Percentiles rank a stretch among this genome's conserved stretches.
phyloP scores from a whole-genome alignment of 2,329 filamentous ascomycete species.

The Aureobasidium namibiae region DNA sequence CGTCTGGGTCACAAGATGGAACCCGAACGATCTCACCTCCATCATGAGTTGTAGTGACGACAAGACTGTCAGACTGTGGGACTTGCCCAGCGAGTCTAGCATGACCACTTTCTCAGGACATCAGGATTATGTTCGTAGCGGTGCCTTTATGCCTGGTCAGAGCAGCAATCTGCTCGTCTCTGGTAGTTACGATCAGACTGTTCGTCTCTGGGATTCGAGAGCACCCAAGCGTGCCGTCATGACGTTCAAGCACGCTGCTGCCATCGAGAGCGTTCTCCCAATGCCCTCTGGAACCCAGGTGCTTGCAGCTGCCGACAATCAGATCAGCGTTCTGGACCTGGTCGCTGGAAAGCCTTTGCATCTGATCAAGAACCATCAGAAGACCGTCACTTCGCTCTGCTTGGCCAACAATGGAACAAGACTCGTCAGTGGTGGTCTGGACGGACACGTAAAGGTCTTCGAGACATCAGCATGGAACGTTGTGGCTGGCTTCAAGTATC shows the following conservation, averaged over 20 bases:
- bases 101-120: constrained; percentile 77
- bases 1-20: constrained; percentile 86
- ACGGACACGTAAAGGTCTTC: constrained; percentile 95
- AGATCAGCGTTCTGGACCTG: constrained; percentile 85
- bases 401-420: constrained; percentile 73
- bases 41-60: constrained; percentile 90
- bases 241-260: constrained; percentile 88
- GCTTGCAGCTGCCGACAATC: constrained; percentile 74
- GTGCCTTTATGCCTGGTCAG: constrained; percentile 72
- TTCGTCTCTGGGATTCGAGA: constrained; percentile 87
- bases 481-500: constrained; percentile 89
- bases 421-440: constrained; percentile 78
- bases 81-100: constrained; percentile 72
- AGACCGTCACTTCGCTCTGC: constrained; percentile 85
- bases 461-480: constrained; percentile 94
- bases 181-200: constrained; percentile 90
- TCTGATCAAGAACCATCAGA: constrained; percentile 89
- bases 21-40: constrained; percentile 69
- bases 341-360: constrained; percentile 83
- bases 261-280: constrained; percentile 80
- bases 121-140: constrained; percentile 83
- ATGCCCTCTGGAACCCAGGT: constrained; percentile 81
- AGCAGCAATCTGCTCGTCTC: constrained; percentile 65
- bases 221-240: constrained; percentile 62
- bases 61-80: constrained; percentile 87